A percentile compares a stretch with the other conserved stretches of the same genome.
These are phyloP conservation scores for Penicillium corylophilum DNA, from an alignment of 2,329 filamentous ascomycete species.

Conservation along the genomic window DNA sequence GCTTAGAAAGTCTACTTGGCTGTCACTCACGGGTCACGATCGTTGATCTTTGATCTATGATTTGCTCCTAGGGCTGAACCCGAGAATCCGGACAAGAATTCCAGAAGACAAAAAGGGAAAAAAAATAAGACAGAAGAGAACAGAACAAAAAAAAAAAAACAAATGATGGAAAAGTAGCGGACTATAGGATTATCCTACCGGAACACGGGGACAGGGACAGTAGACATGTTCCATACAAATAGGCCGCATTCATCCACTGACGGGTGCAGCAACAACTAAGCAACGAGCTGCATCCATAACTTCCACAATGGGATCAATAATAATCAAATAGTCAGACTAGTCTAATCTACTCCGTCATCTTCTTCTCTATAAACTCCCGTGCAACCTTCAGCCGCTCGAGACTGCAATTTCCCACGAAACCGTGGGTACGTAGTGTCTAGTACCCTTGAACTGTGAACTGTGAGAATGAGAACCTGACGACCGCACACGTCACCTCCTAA, in stretches of 20 bases:
- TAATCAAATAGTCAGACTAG: neutral
- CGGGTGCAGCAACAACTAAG: neutral
- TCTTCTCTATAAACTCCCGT: neutral
- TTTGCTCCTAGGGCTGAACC: neutral
- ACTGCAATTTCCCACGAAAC: conserved; percentile 5
- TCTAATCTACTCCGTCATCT: neutral
- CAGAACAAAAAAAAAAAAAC: neutral
- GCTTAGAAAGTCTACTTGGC: neutral
- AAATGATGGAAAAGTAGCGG: neutral
- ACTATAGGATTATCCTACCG: neutral
- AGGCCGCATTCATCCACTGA: neutral
- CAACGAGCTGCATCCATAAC: neutral
- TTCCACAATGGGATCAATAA: neutral
- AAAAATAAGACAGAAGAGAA: neutral
- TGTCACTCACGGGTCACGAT: neutral
- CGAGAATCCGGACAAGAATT: no score
- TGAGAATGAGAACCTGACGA: conserved; percentile 11
- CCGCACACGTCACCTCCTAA: conserved; percentile 21
- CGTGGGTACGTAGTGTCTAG: conserved; percentile 14
- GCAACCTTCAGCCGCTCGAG: conserved; percentile 8
- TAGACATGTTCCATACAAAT: neutral
- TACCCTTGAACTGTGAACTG: conserved; percentile 6
- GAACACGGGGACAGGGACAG: neutral
- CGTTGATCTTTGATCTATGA: no score
- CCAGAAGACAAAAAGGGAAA: no score